Percentiles rank a stretch among this genome's conserved stretches.
Conservation (phyloP, 345 rosid species). For the Pistacia atlantica region DNA sequence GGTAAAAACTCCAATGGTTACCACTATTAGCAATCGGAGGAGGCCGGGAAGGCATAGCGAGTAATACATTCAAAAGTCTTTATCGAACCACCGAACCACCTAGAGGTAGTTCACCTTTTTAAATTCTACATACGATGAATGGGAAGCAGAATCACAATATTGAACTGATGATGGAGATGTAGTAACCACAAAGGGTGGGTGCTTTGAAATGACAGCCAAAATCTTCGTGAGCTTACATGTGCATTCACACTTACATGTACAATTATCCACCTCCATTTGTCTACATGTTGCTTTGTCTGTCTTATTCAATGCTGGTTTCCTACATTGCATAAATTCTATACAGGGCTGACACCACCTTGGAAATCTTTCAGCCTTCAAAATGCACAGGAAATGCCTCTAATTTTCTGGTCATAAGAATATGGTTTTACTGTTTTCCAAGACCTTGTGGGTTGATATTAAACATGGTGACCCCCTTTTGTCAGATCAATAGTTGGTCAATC, state of each 20-base stretch:
- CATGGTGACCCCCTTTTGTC: background rate
- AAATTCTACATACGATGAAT: no score
- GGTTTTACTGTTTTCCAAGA: background rate
- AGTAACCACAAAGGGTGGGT: slow-evolving; percentile 6
- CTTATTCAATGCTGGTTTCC: slow-evolving; percentile 4
- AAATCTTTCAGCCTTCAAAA: background rate
- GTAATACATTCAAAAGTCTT: no score
- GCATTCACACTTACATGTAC: background rate
- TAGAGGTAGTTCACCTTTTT: no score
- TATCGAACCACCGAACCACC: no score
- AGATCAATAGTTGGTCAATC: no score
- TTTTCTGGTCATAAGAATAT: background rate
- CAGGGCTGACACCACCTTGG: background rate
- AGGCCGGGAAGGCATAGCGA: no score
- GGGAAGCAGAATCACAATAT: no score
- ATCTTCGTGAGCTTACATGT: slow-evolving; percentile 22
- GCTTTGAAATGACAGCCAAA: slow-evolving; percentile 15
- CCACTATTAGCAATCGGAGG: no score
- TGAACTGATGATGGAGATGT: slow-evolving; percentile 14
- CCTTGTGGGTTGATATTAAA: background rate
- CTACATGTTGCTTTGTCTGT: slow-evolving; percentile 16
- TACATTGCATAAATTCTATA: background rate
- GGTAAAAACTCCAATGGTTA: no score
- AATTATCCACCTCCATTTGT: slow-evolving; percentile 9
- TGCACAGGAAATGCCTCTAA: background rate